A percentile compares a stretch with the other conserved stretches of the same genome.
These are phyloP conservation scores for Colletotrichum truncatum DNA, from an alignment of 2,329 filamentous ascomycete species.

Conservation along the genomic window DNA sequence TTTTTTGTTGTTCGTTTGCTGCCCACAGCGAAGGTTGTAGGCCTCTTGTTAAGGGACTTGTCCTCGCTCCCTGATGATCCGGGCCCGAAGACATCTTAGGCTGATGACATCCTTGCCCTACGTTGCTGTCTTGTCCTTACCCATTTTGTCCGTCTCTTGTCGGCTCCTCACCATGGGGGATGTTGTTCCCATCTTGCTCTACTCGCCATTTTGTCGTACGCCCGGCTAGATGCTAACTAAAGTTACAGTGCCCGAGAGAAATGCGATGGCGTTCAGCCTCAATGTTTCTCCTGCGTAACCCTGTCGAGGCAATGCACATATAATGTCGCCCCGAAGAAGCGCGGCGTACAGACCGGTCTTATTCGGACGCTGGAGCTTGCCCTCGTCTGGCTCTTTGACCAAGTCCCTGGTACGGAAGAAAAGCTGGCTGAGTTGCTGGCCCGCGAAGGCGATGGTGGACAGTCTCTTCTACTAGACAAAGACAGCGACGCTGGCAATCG, in stretches of 20 bases:
- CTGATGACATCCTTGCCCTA: neutral
- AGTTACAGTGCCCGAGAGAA: constrained; percentile 67
- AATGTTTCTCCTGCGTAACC: constrained; percentile 72
- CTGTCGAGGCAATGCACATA: constrained; percentile 76
- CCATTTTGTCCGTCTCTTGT: neutral
- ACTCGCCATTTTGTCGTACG: neutral
- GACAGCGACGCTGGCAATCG: constrained; percentile 61
- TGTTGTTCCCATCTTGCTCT: neutral
- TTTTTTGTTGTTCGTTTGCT: neutral
- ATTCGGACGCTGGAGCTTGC: constrained; percentile 77
- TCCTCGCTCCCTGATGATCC: neutral
- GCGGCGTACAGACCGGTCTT: constrained; percentile 83
- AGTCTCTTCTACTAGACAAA: constrained; percentile 60
- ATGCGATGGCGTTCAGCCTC: constrained; percentile 75
- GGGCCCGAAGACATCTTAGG: neutral
- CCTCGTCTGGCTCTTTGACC: constrained; percentile 72
- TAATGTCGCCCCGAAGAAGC: constrained; percentile 77
- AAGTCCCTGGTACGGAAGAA: constrained; percentile 67
- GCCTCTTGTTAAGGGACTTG: neutral
- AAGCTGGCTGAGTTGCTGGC: constrained; percentile 64
- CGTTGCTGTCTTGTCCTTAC: neutral
- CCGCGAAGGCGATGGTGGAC: constrained; percentile 47
- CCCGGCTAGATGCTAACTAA: neutral
- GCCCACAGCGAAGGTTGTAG: neutral
- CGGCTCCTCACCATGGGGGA: too few species aligned